Evolutionary conservation across 2,329 filamentous ascomycete species (phyloP).

Genomic region (Pochonia chlamydosporia): DNA sequence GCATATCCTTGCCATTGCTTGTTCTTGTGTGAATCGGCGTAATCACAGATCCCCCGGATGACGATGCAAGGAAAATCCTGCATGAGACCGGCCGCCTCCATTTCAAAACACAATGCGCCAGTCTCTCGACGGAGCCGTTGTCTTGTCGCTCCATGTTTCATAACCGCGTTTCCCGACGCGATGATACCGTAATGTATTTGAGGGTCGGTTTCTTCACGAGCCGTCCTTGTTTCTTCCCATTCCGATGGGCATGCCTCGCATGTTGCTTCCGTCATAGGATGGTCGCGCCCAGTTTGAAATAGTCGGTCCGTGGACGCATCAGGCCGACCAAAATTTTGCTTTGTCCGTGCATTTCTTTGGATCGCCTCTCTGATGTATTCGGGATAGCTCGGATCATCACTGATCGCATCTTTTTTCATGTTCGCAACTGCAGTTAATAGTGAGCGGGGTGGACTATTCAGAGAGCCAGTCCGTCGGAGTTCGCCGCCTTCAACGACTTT

Average conservation of each 20-base stretch:
- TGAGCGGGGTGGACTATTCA: background rate
- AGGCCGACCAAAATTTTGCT: background rate
- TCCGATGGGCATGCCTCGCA: background rate
- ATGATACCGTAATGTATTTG: conserved; percentile 1
- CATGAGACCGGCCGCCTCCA: too few species aligned
- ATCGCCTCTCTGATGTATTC: background rate
- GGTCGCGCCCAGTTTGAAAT: background rate
- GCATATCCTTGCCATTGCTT: conserved; percentile 3
- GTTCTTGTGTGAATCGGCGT: conserved; percentile 2
- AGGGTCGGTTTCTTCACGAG: background rate
- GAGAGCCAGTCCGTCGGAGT: background rate
- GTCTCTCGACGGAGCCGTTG: background rate
- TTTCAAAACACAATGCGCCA: background rate
- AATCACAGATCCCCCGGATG: conserved; percentile 1
- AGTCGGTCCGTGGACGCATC: background rate
- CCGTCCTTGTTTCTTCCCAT: background rate
- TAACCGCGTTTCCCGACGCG: background rate
- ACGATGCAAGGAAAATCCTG: too few species aligned
- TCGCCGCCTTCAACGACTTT: background rate
- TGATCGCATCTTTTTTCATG: background rate
- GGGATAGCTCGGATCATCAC: background rate
- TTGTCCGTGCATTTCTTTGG: background rate
- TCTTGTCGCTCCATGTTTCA: conserved; percentile 1
- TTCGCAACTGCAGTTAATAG: background rate
- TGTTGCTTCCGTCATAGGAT: background rate